Percentiles rank a stretch among this genome's conserved stretches.
Evolutionary conservation across 192 early-diverging fungal species (phyloP).

Genomic region (Coemansia sp.): DNA sequence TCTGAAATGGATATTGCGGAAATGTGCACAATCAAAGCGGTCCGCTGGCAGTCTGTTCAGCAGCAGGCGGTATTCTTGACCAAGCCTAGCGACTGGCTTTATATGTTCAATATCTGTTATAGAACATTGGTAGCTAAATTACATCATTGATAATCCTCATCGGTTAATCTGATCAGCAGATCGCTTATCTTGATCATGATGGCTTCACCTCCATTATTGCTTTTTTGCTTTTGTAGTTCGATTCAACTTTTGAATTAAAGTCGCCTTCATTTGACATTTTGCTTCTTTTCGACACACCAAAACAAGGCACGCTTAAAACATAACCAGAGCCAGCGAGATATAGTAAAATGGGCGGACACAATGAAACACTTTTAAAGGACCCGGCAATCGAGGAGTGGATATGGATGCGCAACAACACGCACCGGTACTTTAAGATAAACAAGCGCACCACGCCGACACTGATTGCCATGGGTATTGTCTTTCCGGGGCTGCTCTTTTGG

Average conservation of each 20-base stretch:
- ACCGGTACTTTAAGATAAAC: slow-evolving; percentile 55
- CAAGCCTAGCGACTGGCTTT: not conserved
- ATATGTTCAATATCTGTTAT: not conserved
- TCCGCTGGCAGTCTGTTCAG: not conserved
- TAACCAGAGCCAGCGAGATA: not conserved
- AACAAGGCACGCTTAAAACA: no score
- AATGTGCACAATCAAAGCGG: slow-evolving; percentile 2
- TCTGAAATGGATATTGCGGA: slow-evolving; percentile 3
- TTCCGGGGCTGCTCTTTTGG: slow-evolving; percentile 31
- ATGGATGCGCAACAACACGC: slow-evolving; percentile 55
- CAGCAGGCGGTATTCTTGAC: not conserved
- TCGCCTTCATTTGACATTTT: no score
- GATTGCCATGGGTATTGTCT: slow-evolving; percentile 37
- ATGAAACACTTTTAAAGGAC: slow-evolving; percentile 49
- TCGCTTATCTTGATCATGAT: not conserved
- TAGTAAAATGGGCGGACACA: slow-evolving; percentile 45
- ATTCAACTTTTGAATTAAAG: slow-evolving; percentile 1
- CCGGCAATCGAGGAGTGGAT: slow-evolving; percentile 56
- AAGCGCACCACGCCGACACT: slow-evolving; percentile 44
- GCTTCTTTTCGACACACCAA: no score
- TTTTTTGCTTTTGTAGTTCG: slow-evolving; percentile 1
- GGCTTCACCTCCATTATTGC: not conserved
- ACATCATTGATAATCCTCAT: not conserved
- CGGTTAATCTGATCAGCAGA: not conserved
- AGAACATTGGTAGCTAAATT: not conserved